Evolutionary conservation across 495 filamentous ascomycete species (phyloP).

Genomic region (Penicillium goetzii): DNA sequence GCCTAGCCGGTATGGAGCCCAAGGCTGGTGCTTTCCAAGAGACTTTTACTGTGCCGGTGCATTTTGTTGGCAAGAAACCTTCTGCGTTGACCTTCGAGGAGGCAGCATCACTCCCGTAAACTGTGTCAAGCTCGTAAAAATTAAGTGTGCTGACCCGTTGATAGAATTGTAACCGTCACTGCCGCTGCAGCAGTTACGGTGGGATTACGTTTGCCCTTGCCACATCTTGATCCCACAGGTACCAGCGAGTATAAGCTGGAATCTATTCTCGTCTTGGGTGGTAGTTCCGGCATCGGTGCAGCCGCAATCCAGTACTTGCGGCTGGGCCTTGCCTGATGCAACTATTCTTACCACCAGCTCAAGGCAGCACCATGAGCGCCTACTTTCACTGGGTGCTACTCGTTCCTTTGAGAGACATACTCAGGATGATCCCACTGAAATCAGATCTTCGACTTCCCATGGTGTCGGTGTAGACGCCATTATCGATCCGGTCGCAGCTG

Average conservation of each 20-base stretch:
- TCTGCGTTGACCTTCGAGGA: no score
- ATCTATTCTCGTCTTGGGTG: slow-evolving; percentile 4
- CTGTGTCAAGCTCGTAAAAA: no score
- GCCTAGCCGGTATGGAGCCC: slow-evolving; percentile 3
- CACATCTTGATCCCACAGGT: slow-evolving; percentile 1
- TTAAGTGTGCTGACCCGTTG: neutral
- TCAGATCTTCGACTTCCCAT: no score
- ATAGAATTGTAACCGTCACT: slow-evolving; percentile 6
- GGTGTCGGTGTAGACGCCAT: no score
- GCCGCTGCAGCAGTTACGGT: slow-evolving; percentile 4
- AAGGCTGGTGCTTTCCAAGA: slow-evolving; percentile 6
- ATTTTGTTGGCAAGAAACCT: no score
- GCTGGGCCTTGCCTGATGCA: neutral
- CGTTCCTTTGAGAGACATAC: neutral
- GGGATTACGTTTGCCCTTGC: slow-evolving; percentile 1
- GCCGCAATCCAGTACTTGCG: slow-evolving; percentile 4
- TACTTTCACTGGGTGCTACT: neutral
- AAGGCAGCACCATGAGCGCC: slow-evolving; percentile 6
- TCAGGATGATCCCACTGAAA: no score
- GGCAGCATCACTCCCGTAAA: no score
- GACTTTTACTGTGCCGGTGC: neutral
- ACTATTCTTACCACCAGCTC: slow-evolving; percentile 5
- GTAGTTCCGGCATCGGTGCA: slow-evolving; percentile 9
- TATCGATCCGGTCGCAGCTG: neutral
- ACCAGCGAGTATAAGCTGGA: slow-evolving; percentile 1